Conservation (phyloP, 805 yeast genomes). For the Pichia eremophila region DNA sequence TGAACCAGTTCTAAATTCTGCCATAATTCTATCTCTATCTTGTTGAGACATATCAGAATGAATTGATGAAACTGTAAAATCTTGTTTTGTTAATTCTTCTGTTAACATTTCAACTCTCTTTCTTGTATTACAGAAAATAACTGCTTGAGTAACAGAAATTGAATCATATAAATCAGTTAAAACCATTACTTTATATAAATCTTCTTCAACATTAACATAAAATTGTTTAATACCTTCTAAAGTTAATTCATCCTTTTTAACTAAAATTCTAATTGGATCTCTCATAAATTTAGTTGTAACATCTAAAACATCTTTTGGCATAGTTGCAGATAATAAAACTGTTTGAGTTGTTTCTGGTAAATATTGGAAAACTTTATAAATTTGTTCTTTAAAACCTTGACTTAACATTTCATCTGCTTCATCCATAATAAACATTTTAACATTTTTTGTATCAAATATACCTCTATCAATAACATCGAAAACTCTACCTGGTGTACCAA, state of each 20-base stretch:
- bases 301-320: slow-evolving; percentile 85
- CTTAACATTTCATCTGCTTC: slow-evolving; percentile 95
- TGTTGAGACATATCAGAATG: slow-evolving; percentile 96
- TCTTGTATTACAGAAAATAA: slow-evolving; percentile 95
- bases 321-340: slow-evolving; percentile 89
- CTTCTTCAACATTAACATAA: slow-evolving; percentile 83
- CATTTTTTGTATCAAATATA: slow-evolving; percentile 57
- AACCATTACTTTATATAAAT: slow-evolving; percentile 90
- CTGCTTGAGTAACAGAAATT: slow-evolving; percentile 92
- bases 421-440: slow-evolving; percentile 85
- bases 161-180: slow-evolving; percentile 92
- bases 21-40: slow-evolving; percentile 91
- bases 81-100: slow-evolving; percentile 63
- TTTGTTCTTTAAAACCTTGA: slow-evolving; percentile 92
- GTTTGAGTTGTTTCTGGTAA: slow-evolving; percentile 85
- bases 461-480: slow-evolving; percentile 84
- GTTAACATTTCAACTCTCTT: slow-evolving; percentile 89
- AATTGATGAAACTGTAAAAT: slow-evolving; percentile 91
- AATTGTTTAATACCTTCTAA: slow-evolving; percentile 92
- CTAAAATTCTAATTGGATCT: slow-evolving; percentile 88
- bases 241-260: slow-evolving; percentile 88
- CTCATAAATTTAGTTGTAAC: slow-evolving; percentile 88
- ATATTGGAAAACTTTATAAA: slow-evolving; percentile 79
- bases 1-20: slow-evolving; percentile 88
- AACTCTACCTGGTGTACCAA: slow-evolving; percentile 97